Base-by-base conservation (phyloP, 306 rosid species). In the Prunus mongolica region DNA sequence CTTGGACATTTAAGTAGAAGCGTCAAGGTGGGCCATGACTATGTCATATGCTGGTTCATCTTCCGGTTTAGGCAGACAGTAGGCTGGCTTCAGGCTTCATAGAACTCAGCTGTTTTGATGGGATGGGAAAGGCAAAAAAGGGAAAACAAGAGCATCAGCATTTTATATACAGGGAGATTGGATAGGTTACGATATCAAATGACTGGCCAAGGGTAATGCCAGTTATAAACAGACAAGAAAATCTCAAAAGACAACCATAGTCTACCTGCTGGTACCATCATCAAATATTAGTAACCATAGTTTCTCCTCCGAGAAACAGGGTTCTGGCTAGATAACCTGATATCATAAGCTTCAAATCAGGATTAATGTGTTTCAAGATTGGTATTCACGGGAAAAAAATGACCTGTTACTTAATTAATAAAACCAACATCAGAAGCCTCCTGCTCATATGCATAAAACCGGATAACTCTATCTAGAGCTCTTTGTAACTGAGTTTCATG, bases 11-110 rank as follows among this genome's bases (percentile, higher is more conserved):
- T 93, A 89, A 82, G 91, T 82, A 87, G 91, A 84, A 68, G 87
- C 98, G 41, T 87, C 98, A 86, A 86, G 93, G 97, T 89, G 85
- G 97, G 97, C 91, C 97, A 91, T 88, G 91, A 84, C 86, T 86
- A 90, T 84, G 96, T 89, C 93, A 89, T 86, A 88, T 84, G 89
- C 97, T 88, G 98, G 97, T 90, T 95, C 97, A 87, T 91, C 99
- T 88, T 89, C 99, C 67, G 85, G 93, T 96, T 91, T 75, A 88
- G 99, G 88, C 96, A 86, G 93, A 62, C 88, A 81, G 83, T 85
- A 73, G 91, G 96, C 91, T 83, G 93, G 97, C 96, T 87, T 91
- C 96, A 65, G 98, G 99, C 99, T 91, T 96, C 98, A 89, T 80
- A 88, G 87, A 86, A 81, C 91, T 90, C 98, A 87, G 97, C 98